Conservation (phyloP, 495 filamentous ascomycete genomes). For the Paragyromitra xinjiangensis region DNA sequence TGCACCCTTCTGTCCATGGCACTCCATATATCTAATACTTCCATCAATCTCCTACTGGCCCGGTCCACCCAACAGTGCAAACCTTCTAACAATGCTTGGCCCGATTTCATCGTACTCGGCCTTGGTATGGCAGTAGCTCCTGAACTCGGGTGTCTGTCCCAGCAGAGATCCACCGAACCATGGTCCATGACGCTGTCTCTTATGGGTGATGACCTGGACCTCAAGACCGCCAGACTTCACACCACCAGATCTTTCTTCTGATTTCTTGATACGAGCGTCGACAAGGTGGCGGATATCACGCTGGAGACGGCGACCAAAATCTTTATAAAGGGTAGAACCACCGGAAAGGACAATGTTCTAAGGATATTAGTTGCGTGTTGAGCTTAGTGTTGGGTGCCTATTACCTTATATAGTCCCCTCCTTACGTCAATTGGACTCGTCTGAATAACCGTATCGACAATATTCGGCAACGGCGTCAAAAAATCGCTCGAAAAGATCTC, state of each 20-base stretch:
- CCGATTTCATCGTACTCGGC: slow-evolving; percentile 94
- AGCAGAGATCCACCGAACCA: slow-evolving; percentile 98
- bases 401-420: slow-evolving; percentile 86
- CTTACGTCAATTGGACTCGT: slow-evolving; percentile 96
- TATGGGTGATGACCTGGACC: slow-evolving; percentile 95
- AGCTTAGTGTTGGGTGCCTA: background rate
- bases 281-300: slow-evolving; percentile 95
- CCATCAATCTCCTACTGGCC: slow-evolving; percentile 64
- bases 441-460: slow-evolving; percentile 96
- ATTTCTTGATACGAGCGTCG: slow-evolving; percentile 87
- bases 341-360: slow-evolving; percentile 96
- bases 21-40: background rate
- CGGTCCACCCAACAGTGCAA: slow-evolving; percentile 91
- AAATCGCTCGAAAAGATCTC: slow-evolving; percentile 99
- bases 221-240: slow-evolving; percentile 84
- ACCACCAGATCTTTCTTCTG: slow-evolving; percentile 87
- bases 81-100: slow-evolving; percentile 92
- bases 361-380: slow-evolving; percentile 21
- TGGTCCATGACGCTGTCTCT: slow-evolving; percentile 92
- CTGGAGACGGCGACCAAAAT: slow-evolving; percentile 94
- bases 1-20: slow-evolving; percentile 17
- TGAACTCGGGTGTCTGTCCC: slow-evolving; percentile 98
- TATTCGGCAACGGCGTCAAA: slow-evolving; percentile 88
- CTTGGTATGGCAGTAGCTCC: slow-evolving; percentile 98
- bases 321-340: slow-evolving; percentile 95